Evolutionary conservation across 2,329 filamentous ascomycete species (phyloP), one percentile per base, ranked within the genome.

Genomic region (Aureobasidium sp.): DNA sequence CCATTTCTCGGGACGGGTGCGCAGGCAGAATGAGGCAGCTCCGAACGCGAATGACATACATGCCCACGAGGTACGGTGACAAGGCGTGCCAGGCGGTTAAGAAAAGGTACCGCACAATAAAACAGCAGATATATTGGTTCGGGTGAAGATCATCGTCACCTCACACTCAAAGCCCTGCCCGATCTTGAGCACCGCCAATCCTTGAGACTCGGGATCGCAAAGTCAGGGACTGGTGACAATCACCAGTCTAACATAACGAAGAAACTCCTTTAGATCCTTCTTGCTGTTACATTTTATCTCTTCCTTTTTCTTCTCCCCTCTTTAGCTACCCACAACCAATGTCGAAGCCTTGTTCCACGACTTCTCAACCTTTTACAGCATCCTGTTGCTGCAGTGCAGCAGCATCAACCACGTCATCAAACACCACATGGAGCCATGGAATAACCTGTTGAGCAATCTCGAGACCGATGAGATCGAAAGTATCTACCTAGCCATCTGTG

Each of bases 321-420:
- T 24, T 24, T 13, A 10, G 10, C 1, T n/a, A 36, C 17, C 9
- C 27, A 44, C 34, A 50, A 43, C 26, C 34, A 37, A 60, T 60
- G 57, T 60, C 44, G 57, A 51, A 43, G 26, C 5, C 37, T 32
- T 51, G 24, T 17, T 17, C 57, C 20, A 13, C 34, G 29, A 48
- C 5, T 47, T 63, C 2, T 52, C 76, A 48, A 71, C 72, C 29
- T 71, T 74, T 4, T 86, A 83, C 71, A 81, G 80, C 3, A 70
- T 84, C 47, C 86, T 87, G 67, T 76, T 87, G 6, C 78, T 87
- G 8, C 76, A 87, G 1, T 27, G n/a, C 53, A 17, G 39, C 27
- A 24, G 39, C 53, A 34, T 36, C 79, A 48, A n/a, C 3, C 26
- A 9, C 82, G 0, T 65, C 76, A 26, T 76, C 78, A 64, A 74